A percentile compares a stretch with the other conserved stretches of the same genome.
Evolutionary conservation across 2,329 filamentous ascomycete species (phyloP).

Genomic region (Orbilia blumenaviensis): DNA sequence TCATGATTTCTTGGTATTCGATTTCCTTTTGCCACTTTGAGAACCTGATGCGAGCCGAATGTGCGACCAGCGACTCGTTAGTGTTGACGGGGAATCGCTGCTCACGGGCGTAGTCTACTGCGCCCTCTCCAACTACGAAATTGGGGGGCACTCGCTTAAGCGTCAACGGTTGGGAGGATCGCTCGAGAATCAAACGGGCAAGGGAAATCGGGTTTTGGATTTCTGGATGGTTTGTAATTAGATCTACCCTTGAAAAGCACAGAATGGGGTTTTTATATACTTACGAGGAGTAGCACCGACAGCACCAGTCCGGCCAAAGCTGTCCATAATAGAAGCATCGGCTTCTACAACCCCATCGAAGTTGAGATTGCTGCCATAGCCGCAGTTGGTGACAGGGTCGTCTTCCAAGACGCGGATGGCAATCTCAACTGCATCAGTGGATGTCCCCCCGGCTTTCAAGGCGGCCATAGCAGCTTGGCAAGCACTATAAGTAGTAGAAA

Average conservation of each 20-base stretch:
- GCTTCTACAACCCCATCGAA: conserved; percentile 92
- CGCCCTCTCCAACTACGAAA: conserved; percentile 84
- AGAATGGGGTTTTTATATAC: conserved; percentile 59
- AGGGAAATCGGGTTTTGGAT: conserved; percentile 92
- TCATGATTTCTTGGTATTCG: conserved; percentile 74
- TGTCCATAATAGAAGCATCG: conserved; percentile 92
- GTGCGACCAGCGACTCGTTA: conserved; percentile 81
- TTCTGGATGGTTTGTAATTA: conserved; percentile 63
- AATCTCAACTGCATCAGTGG: conserved; percentile 87
- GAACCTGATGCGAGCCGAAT: conserved; percentile 79
- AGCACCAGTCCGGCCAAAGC: conserved; percentile 88
- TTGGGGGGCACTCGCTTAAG: conserved; percentile 91
- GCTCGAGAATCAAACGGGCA: conserved; percentile 82
- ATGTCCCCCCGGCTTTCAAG: conserved; percentile 78
- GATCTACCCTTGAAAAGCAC: not conserved
- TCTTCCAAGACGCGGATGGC: conserved; percentile 90
- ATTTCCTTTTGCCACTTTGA: conserved; percentile 72
- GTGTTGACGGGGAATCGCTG: conserved; percentile 77
- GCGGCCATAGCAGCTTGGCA: conserved; percentile 78
- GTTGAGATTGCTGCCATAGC: conserved; percentile 92
- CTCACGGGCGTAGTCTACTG: conserved; percentile 83
- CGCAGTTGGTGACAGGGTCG: conserved; percentile 93
- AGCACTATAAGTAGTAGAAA: conserved; percentile 71
- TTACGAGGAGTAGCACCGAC: conserved; percentile 89
- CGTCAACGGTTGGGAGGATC: conserved; percentile 78